Percentiles rank a stretch among this genome's conserved stretches.
phyloP scores from a whole-genome alignment of 2,329 filamentous ascomycete genomes.

The Epichloe coenophiala region DNA sequence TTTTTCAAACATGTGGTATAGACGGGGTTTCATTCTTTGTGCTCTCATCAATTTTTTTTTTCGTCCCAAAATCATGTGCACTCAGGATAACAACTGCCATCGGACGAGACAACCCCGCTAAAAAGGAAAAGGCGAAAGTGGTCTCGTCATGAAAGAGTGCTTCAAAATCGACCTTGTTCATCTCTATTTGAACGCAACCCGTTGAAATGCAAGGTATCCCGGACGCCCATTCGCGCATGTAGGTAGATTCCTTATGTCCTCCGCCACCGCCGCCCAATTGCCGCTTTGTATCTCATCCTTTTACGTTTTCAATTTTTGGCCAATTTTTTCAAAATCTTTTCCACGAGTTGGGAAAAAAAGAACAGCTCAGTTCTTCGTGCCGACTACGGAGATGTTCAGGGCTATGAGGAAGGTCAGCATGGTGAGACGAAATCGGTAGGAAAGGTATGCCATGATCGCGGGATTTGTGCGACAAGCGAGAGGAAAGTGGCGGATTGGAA shows the following conservation, averaged over 20 bases:
- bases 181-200: slow-evolving; percentile 20
- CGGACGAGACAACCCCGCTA: no score
- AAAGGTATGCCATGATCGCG: no score
- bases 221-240: slow-evolving; percentile 37
- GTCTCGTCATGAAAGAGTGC: slow-evolving; percentile 8
- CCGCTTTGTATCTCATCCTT: slow-evolving; percentile 8
- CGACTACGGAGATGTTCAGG: slow-evolving; percentile 39
- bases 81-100: no score
- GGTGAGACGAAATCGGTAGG: no score
- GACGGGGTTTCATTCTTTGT: no score
- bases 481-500: neutral
- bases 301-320: slow-evolving; percentile 9
- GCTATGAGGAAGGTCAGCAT: slow-evolving; percentile 16
- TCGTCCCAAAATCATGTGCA: no score
- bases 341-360: neutral
- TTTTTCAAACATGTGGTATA: slow-evolving; percentile 12
- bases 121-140: no score
- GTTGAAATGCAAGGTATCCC: slow-evolving; percentile 40
- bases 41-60: no score
- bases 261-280: slow-evolving; percentile 8
- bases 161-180: slow-evolving; percentile 24
- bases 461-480: no score
- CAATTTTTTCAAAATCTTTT: neutral
- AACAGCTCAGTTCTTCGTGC: slow-evolving; percentile 35
- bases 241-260: slow-evolving; percentile 20